Evolutionary conservation across 257 asterid genomes (phyloP), one percentile per base, ranked within the genome.

Genomic region (Solanum paucissectum): DNA sequence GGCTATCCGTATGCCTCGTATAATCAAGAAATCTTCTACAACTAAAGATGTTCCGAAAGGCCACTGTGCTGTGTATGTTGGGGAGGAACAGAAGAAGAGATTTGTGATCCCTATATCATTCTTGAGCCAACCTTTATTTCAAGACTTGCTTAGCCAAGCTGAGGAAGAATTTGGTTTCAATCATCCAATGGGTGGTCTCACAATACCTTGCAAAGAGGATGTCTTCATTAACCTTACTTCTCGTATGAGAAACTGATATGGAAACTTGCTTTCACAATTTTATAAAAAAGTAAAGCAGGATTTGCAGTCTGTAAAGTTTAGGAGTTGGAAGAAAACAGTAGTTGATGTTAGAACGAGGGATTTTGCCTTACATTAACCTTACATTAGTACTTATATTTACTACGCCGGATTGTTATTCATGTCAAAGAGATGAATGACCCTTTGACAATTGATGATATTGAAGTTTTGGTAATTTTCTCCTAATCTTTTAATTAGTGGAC

Each of bases 131-230:
- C 91, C 92, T 87, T 87, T 58, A 5, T 92, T 93, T 79, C 96
- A 90, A 71, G 92, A 91, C 14, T 66, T 94, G 73, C 58, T 94
- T 21, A 37, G 73, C 7, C 92, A 83, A 69, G 92, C 92, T 3
- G 94, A 93, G 69, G 87, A 82, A 84, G 91, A 90, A 87, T 88
- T 88, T 74, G 90, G 95, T 6, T 93, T 89, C 83, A 21, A 90
- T 77, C 94, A 93, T 89, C 95, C 95, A 6, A 92, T 92, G 94
- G 96, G 95, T 0, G 94, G 96, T 52, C 92, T 93, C 12, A 93
- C 94, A 6, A 89, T 94, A 27, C 95, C 94, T 11, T 94, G 94
- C 87, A 79, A 86, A 44, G 87, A 88, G 71, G 91, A 89, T n/a
- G 52, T 87, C 27, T 94, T 94, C 66, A 13, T 75, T 18, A 58